phyloP scores from a whole-genome alignment of 2,329 filamentous ascomycete genomes.

The Diaporthe capsici region DNA sequence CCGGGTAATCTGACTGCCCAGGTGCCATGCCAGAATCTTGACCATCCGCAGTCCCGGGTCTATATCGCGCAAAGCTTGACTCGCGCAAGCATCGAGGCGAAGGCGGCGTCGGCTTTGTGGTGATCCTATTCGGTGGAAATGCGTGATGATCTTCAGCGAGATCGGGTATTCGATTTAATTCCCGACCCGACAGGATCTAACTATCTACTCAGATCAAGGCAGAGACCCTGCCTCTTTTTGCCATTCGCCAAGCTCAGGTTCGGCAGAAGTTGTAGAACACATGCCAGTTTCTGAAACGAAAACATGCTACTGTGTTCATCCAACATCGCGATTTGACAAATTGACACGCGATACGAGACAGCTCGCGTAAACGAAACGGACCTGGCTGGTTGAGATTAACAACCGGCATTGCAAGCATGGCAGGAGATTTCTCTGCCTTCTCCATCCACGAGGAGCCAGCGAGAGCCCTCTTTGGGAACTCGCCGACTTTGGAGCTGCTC shows the following conservation, averaged over 20 bases:
- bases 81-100: neutral
- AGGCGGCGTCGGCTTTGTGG: neutral
- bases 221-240: neutral
- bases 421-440: conserved; percentile 4
- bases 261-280: neutral
- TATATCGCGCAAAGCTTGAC: neutral
- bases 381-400: neutral
- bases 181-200: neutral
- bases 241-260: neutral
- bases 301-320: neutral
- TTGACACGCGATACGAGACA: too few relatives aligned
- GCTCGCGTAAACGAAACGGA: too few relatives aligned
- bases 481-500: conserved; percentile 54
- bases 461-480: conserved; percentile 51
- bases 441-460: conserved; percentile 31
- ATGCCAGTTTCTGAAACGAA: neutral
- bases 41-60: neutral
- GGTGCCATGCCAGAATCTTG: neutral
- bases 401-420: conserved; percentile 1
- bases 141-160: conserved; percentile 6
- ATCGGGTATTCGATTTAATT: neutral
- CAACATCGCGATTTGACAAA: neutral
- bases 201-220: neutral
- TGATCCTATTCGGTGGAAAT: neutral
- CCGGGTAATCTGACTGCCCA: neutral